Conservation (phyloP, 2,329 filamentous ascomycete species). For the Epichloe amarillans region DNA sequence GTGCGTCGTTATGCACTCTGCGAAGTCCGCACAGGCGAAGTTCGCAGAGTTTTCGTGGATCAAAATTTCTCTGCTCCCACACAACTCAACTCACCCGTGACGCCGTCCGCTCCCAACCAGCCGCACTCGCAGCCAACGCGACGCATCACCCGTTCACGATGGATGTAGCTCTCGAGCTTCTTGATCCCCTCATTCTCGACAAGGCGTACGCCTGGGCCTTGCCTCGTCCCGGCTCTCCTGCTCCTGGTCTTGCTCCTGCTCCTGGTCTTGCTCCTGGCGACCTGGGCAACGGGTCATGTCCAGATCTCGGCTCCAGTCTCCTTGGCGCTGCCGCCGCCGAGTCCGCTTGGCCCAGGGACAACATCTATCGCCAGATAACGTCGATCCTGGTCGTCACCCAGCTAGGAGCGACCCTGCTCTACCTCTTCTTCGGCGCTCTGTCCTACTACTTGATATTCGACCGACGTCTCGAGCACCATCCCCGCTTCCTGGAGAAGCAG, state of each 20-base stretch:
- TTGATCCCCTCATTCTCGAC: conserved; percentile 28
- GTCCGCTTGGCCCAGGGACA: conserved; percentile 26
- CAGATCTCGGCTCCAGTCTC: conserved; percentile 5
- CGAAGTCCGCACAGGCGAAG: too few species aligned
- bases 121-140: too few species aligned
- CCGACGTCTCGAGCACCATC: conserved; percentile 30
- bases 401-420: conserved; percentile 28
- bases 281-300: conserved; percentile 5
- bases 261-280: neutral
- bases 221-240: conserved; percentile 11
- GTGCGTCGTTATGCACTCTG: too few species aligned
- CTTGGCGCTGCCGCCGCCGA: neutral
- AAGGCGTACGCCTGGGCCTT: conserved; percentile 26
- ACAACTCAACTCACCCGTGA: neutral
- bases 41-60: too few species aligned
- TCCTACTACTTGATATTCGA: conserved; percentile 58
- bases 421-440: conserved; percentile 55
- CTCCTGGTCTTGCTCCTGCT: too few species aligned
- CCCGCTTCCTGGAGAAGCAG: conserved; percentile 34
- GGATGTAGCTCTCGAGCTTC: conserved; percentile 27
- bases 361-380: conserved; percentile 25
- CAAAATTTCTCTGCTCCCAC: neutral
- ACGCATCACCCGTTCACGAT: conserved; percentile 11
- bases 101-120: neutral
- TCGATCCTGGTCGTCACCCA: conserved; percentile 26